These are phyloP conservation scores for Sanchytrium tribonematis DNA, from an alignment of 371 early-diverging fungal species.

Conservation along the genomic window DNA sequence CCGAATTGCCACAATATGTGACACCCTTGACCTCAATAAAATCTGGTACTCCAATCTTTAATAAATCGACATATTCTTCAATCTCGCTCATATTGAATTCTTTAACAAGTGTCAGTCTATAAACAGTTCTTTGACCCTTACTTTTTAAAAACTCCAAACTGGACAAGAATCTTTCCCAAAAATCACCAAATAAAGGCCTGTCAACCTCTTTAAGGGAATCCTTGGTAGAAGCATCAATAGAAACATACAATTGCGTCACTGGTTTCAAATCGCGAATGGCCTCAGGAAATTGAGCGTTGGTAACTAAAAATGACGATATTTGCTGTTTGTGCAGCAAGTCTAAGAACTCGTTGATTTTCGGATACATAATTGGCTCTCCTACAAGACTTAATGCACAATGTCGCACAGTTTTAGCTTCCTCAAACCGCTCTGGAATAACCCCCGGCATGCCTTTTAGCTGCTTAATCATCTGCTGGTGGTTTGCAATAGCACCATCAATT, in stretches of 20 bases:
- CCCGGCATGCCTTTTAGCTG: conserved; percentile 48
- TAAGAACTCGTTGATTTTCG: conserved; percentile 49
- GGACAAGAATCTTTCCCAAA: conserved; percentile 45
- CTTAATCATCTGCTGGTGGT: conserved; percentile 47
- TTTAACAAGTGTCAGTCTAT: conserved; percentile 46
- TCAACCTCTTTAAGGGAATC: conserved; percentile 46
- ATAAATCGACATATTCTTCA: conserved; percentile 35
- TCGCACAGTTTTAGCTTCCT: conserved; percentile 34
- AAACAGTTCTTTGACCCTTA: conserved; percentile 38
- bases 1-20: conserved; percentile 39
- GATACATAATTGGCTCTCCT: conserved; percentile 59
- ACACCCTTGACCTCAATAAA: conserved; percentile 50
- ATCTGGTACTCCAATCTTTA: conserved; percentile 37
- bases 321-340: conserved; percentile 30
- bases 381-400: conserved; percentile 37
- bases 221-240: conserved; percentile 46
- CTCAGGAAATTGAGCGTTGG: conserved; percentile 53
- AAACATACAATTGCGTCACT: conserved; percentile 48
- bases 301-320: conserved; percentile 48
- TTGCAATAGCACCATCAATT: conserved; percentile 37
- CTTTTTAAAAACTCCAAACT: conserved; percentile 32
- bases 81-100: conserved; percentile 41
- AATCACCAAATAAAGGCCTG: conserved; percentile 45
- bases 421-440: conserved; percentile 36
- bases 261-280: conserved; percentile 19